Base-by-base conservation (phyloP, 495 filamentous ascomycete species). In the Clavariopsis aquatica region DNA sequence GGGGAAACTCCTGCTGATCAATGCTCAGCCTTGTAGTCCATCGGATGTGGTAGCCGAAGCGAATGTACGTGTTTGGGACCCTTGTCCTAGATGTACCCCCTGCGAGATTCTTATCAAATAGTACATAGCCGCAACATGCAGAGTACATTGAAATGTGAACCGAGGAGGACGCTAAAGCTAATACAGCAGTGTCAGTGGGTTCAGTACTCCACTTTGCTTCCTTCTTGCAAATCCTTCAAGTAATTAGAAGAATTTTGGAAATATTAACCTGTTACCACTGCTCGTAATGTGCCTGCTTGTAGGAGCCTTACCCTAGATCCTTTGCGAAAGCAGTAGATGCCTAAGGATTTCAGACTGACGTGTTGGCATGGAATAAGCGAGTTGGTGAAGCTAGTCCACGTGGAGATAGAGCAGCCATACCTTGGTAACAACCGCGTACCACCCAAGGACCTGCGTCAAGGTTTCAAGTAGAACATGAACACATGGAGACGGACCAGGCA, bases 101-200 rank as follows among this genome's bases (percentile, higher is more conserved):
- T 52, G 46, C 57, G 13, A 24, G 26, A 29, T 62, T 10, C 47
- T 26, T 49, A 36, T 54, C 49, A 54, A 49, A 53, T 53, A 54
- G n/a, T 28, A 7, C 6, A 26, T 26, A 23, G 7, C 29, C 28
- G 60, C 52, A 64, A 38, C 22, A 64, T 64, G 52, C 60, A 57
- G 29, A 13, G 19, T 51, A 36, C 54, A 57, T 64, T 57, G 60
- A 57, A 23, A 15, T 17, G 15, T 22, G 47, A 52, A 4, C 47
- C 28, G n/a, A 51, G 38, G 38, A 23, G 38, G 38, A 23, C 19
- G 7, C 47, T 28, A 23, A 7, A 51, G 26, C 47, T 51, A 47
- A 47, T n/a, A n/a, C 6, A 47, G 19, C 6, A 47, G 31, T 34
- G 12, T 12, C 12, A 6, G 31, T 34, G 31, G 31, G 31, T 34